Evolutionary conservation across 306 rosid genomes (phyloP).

Genomic region (cucumber (Cucumis sativus)): Cucumber_9930_V3 NC_026660.2:4144001-4144500

Average conservation of each 20-base stretch:
- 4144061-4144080: neutral
- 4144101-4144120: conserved; percentile 8
- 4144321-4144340: neutral
- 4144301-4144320: conserved; percentile 17
- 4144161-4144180: neutral
- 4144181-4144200: neutral
- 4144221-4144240: conserved; percentile 13
- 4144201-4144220: neutral
- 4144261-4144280: conserved; percentile 15
- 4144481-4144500: neutral
- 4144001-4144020: neutral
- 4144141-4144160: neutral
- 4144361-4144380: neutral
- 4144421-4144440: neutral
- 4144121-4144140: conserved; percentile 9
- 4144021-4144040: conserved; percentile 1
- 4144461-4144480: neutral
- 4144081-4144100: neutral
- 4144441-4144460: neutral
- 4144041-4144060: conserved; percentile 4
- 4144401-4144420: neutral
- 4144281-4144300: conserved; percentile 6
- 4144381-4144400: neutral
- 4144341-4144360: neutral
- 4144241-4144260: conserved; percentile 14